Evolutionary conservation across 2,329 filamentous ascomycete species (phyloP), one percentile per base, ranked within the genome.

Genomic region (Capronia coronata): DNA sequence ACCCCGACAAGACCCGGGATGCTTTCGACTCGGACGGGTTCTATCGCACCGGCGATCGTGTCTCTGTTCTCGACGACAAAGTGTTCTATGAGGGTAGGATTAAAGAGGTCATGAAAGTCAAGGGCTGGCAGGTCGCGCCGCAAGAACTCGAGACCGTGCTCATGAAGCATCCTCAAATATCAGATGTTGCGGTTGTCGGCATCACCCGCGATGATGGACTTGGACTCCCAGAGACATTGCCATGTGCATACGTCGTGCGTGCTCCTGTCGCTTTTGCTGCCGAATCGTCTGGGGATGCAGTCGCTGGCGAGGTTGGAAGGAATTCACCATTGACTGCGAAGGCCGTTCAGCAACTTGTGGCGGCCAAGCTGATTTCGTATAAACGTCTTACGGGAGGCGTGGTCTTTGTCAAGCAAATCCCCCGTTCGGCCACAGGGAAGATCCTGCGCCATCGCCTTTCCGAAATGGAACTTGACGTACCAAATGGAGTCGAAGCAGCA

Each of bases 391-490:
- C 71, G 7, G 70, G 71, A 4, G 72, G 72, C 0, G 67, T 76
- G 7, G 59, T 70, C 18, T 76, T 76, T 46, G 68, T 75, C 11
- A 68, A 74, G 38, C 62, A 68, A 22, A 73, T 77, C 27, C 74
- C 74, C 3, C 71, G 72, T 40, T 72, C 71, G 2, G 64, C 71
- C 0, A 74, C 72, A 49, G 74, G 74, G 11, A 77, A 77, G 62
- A 74, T 76, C 43, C 65, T 71, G 50, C 63, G 69, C 6, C 45
- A 43, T 22, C 30, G 47, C 6, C 49, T 60, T 4, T 14, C 40
- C 3, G 42, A 52, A 8, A 37, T 35, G 10, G 43, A 48, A 29
- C 27, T 39, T 35, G 52, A 51, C 18, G 34, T 38, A 27, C 14
- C 10, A 23, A 49, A 29, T 41, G 14, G 41, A 19, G n/a, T 11